Evolutionary conservation across 768 basidiomycete genomes (phyloP), one percentile per base, ranked within the genome.

Genomic region (Ephemerocybe angulata): DNA sequence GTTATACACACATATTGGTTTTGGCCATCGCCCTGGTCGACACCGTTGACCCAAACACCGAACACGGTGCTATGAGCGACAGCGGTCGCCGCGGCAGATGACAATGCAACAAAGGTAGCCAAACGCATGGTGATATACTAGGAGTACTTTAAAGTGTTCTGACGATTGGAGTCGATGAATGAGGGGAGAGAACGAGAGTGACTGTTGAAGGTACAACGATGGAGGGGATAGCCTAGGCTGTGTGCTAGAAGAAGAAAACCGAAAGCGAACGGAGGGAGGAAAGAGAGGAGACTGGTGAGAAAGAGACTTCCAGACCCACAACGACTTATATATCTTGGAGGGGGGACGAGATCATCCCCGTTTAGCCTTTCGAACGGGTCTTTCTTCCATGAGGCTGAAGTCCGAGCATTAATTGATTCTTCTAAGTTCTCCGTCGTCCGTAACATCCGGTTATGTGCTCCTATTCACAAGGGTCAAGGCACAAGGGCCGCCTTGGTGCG

Each of bases 31-130:
- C 71, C 72, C 55, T 73, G 71, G 51, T 70, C 66, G 38, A 70
- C 67, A 25, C 66, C 70, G 53, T 73, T 72, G 46, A 73, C 65
- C 71, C 70, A 72, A 31, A 70, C 67, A 43, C 71, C 64, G 59
- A 65, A 73, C n/a, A 73, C 65, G 4, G 68, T 70, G 29, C 66
- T 62, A 48, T 73, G 72, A 11, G 72, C 72, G 10, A 59, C 56
- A 25, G 60, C 61, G 13, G 62, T 54, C 24, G 59, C 53, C 30
- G 66, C 50, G 22, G 65, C 56, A 13, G 68, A 64, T 11, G 63
- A 58, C 21, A 67, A 35, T n/a, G 62, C 51, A 24, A 63, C 42
- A 28, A 66, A 53, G 42, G 60, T 47, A 10, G 43, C 38, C 38
- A 67, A 47, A 31, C 67, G 65, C 68, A 70, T 70, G 30, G 21